Conservation (phyloP, 2,329 filamentous ascomycete genomes). For the Apiospora koreana region DNA sequence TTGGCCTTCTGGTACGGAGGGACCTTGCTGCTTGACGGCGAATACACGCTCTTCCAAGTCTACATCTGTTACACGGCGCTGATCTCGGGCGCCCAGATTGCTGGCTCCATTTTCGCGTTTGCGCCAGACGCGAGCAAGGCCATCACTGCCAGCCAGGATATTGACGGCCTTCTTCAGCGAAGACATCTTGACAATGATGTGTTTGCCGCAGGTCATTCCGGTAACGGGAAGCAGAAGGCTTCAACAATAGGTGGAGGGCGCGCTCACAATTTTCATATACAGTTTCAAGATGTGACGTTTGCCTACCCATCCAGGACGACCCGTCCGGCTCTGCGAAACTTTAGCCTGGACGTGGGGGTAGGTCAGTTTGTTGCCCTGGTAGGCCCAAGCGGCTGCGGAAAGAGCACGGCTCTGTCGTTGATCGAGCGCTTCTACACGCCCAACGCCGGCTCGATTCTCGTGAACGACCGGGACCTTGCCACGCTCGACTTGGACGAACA, state of each 20-base stretch:
- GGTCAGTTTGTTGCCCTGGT: constrained; percentile 57
- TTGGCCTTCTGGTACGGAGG: constrained; percentile 41
- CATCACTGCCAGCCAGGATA: constrained; percentile 49
- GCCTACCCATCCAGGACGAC: constrained; percentile 56
- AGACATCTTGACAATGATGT: constrained; percentile 40
- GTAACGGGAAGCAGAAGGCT: constrained; percentile 16
- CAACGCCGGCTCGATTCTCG: constrained; percentile 46
- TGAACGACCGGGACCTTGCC: constrained; percentile 52
- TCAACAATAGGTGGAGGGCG: constrained; percentile 29
- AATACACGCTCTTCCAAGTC: constrained; percentile 43
- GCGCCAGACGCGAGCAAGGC: constrained; percentile 53
- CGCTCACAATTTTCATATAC: constrained; percentile 33
- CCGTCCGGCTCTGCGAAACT: constrained; percentile 41
- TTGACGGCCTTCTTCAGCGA: constrained; percentile 43
- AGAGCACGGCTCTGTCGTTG: constrained; percentile 60
- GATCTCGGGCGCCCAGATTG: constrained; percentile 46
- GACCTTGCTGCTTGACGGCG: constrained; percentile 35
- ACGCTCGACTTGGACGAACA: constrained; percentile 43
- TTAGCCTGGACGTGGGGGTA: constrained; percentile 44
- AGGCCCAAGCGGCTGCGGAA: constrained; percentile 58
- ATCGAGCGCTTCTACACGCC: constrained; percentile 48
- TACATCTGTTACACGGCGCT: constrained; percentile 54
- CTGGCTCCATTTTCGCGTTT: constrained; percentile 44
- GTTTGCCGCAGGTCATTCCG: constrained; percentile 38
- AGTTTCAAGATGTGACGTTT: constrained; percentile 60